phyloP scores from a whole-genome alignment of 1,284 basidiomycete species.

The Cryptococcus floricola region DNA sequence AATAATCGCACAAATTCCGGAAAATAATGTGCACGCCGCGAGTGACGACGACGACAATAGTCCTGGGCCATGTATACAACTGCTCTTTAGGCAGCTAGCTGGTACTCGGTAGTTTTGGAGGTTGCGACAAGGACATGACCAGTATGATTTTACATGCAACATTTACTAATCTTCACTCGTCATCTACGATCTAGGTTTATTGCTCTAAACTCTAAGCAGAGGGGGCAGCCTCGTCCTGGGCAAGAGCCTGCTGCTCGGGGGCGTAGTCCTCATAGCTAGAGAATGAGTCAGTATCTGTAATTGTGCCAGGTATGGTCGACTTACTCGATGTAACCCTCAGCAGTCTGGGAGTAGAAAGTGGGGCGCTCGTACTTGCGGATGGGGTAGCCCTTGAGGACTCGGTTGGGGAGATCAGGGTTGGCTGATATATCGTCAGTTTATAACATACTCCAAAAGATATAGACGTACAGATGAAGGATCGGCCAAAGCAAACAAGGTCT shows the following conservation, averaged over 20 bases:
- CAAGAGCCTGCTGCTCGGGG: background rate
- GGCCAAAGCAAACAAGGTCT: conserved; percentile 54
- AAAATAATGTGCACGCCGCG: too few relatives aligned
- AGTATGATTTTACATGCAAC: background rate
- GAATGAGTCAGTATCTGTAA: background rate
- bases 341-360: conserved; percentile 10
- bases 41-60: too few relatives aligned
- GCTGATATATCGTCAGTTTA: conserved; percentile 5
- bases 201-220: background rate
- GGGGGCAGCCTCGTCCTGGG: conserved; percentile 1
- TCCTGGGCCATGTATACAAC: too few relatives aligned
- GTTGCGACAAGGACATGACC: too few relatives aligned
- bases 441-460: background rate
- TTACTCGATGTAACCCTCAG: conserved; percentile 14
- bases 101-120: too few relatives aligned
- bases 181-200: background rate
- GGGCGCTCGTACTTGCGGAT: conserved; percentile 42
- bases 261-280: background rate
- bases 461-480: conserved; percentile 50
- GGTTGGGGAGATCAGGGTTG: conserved; percentile 58
- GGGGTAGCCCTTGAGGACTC: conserved; percentile 43
- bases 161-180: background rate
- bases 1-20: too few relatives aligned
- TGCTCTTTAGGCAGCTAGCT: too few relatives aligned
- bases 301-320: background rate